A percentile compares a stretch with the other conserved stretches of the same genome.
These are phyloP conservation scores for Hemerocallis citrina DNA, from an alignment of 106 monocot species.

Conservation along the genomic window DNA sequence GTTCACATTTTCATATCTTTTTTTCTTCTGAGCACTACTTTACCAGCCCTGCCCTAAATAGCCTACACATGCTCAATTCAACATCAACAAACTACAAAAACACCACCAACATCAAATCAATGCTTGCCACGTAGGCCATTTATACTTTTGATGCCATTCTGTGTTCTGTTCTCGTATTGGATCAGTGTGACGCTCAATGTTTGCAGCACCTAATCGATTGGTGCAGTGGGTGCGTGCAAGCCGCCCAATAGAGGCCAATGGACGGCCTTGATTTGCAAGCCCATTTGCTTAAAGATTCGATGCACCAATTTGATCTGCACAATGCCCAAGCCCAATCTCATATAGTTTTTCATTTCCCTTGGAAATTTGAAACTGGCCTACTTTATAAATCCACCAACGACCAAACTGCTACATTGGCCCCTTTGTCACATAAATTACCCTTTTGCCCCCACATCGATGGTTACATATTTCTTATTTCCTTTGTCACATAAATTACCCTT, in stretches of 20 bases:
- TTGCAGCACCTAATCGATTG: no score
- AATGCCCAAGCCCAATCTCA: neutral
- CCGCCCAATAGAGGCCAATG: neutral
- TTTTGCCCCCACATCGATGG: neutral
- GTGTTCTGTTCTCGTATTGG: no score
- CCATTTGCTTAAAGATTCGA: neutral
- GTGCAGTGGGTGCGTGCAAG: neutral
- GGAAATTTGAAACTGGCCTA: no score
- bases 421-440: neutral
- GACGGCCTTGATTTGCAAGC: neutral
- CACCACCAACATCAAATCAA: neutral
- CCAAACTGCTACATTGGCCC: neutral
- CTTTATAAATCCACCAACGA: no score
- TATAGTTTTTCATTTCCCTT: neutral
- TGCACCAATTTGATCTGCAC: neutral
- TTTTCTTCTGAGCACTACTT: neutral
- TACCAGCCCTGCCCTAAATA: neutral
- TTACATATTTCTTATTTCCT: no score
- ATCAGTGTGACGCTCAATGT: no score
- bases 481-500: no score
- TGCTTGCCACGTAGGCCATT: neutral
- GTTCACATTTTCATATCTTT: neutral
- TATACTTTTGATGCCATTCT: neutral
- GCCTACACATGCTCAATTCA: neutral
- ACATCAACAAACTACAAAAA: neutral